phyloP scores from a whole-genome alignment of 2,329 filamentous ascomycete species.

The Trichoderma lentiforme region DNA sequence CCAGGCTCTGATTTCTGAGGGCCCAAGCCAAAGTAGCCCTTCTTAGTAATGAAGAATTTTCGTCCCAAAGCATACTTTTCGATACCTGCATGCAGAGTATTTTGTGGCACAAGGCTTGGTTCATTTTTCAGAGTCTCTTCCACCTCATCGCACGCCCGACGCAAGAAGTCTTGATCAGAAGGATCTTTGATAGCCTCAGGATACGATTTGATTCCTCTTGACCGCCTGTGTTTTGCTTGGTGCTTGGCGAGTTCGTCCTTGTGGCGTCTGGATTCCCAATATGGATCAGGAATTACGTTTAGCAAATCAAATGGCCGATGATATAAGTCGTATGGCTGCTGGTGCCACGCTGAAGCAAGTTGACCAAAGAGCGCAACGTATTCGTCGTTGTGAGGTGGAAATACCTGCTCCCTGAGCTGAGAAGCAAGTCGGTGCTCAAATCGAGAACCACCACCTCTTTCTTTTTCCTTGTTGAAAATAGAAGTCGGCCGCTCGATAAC shows the following conservation, averaged over 20 bases:
- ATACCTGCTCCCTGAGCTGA: neutral
- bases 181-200: too few relatives aligned
- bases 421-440: neutral
- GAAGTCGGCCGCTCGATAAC: neutral
- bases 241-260: neutral
- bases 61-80: neutral
- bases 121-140: neutral
- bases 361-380: neutral
- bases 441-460: neutral
- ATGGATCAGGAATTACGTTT: neutral
- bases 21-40: conserved; percentile 2
- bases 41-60: neutral
- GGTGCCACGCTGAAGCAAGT: neutral
- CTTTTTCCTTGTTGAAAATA: neutral
- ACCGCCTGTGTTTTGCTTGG: neutral
- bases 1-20: neutral
- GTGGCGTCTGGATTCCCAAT: neutral
- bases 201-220: neutral
- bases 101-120: neutral
- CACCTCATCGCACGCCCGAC: neutral
- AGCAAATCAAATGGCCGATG: neutral
- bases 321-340: neutral
- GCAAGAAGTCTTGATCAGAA: neutral
- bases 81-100: neutral
- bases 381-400: neutral